A percentile compares a stretch with the other conserved stretches of the same genome.
Evolutionary conservation across 768 basidiomycete genomes (phyloP).

Genomic region (Lepiota venenata): DNA sequence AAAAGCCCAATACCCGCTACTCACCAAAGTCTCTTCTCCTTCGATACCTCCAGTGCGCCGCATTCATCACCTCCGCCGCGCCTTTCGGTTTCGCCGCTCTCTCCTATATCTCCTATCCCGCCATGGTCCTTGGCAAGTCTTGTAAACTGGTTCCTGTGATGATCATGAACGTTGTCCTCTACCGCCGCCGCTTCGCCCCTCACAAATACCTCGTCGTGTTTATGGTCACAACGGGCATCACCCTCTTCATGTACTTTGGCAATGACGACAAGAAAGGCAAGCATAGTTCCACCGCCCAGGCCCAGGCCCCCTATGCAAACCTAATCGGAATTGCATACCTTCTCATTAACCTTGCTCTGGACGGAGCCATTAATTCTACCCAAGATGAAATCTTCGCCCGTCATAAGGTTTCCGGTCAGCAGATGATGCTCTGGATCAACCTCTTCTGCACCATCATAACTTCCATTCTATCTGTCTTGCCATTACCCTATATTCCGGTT

Average conservation of each 20-base stretch:
- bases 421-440: conserved; percentile 99
- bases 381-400: conserved; percentile 94
- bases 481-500: conserved; percentile 79
- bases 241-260: conserved; percentile 90
- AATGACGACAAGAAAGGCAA: conserved; percentile 45
- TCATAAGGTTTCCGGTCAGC: conserved; percentile 78
- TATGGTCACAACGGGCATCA: conserved; percentile 91
- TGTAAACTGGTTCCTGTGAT: conserved; percentile 99
- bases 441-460: conserved; percentile 77
- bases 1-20: conserved; percentile 32
- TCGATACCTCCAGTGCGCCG: conserved; percentile 78
- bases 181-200: conserved; percentile 86
- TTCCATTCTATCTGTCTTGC: conserved; percentile 64
- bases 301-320: conserved; percentile 46
- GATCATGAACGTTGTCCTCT: conserved; percentile 95
- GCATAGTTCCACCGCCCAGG: conserved; percentile 28
- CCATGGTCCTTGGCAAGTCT: conserved; percentile 98
- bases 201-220: conserved; percentile 95
- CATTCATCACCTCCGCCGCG: conserved; percentile 86
- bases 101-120: conserved; percentile 95
- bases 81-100: conserved; percentile 97
- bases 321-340: conserved; percentile 74
- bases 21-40: conserved; percentile 53
- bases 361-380: conserved; percentile 92
- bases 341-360: conserved; percentile 83